A percentile compares a stretch with the other conserved stretches of the same genome.
Evolutionary conservation across 139 green algal genomes (phyloP).

Genomic region (Axilococcus clingmanii): DNA sequence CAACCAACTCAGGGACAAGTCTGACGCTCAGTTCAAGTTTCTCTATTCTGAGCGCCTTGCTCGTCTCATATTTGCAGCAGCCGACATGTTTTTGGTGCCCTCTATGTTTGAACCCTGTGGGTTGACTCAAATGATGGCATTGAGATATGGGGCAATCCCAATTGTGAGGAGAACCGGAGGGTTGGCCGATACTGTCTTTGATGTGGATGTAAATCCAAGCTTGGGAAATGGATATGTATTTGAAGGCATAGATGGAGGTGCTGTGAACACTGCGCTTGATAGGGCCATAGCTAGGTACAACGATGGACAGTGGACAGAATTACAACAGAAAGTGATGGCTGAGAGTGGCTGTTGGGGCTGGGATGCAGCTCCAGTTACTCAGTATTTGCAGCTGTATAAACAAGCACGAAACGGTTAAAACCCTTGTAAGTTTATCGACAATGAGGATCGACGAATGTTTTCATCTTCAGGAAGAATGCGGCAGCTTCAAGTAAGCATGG

Average conservation of each 20-base stretch:
- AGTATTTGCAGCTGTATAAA: too few relatives aligned
- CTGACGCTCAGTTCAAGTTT: conserved; percentile 39
- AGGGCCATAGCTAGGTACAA: conserved; percentile 32
- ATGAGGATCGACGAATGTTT: too few relatives aligned
- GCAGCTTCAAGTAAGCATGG: too few relatives aligned
- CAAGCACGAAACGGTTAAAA: too few relatives aligned
- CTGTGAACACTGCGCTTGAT: conserved; percentile 58
- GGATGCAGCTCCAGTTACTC: neutral
- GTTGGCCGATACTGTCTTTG: conserved; percentile 75
- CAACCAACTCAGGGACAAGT: conserved; percentile 31
- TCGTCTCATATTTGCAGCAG: conserved; percentile 83
- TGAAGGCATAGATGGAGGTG: conserved; percentile 66
- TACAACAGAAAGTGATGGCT: neutral
- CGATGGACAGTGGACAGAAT: neutral
- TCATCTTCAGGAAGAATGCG: too few relatives aligned
- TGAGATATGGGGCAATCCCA: conserved; percentile 59
- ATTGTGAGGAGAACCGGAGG: conserved; percentile 64
- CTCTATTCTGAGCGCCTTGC: conserved; percentile 76
- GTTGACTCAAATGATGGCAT: conserved; percentile 73
- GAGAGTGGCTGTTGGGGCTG: neutral
- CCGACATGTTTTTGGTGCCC: conserved; percentile 87
- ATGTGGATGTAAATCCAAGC: conserved; percentile 37
- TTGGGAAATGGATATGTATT: conserved; percentile 78
- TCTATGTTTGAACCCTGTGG: conserved; percentile 96
- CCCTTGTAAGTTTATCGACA: too few relatives aligned